phyloP scores from a whole-genome alignment of 768 basidiomycete genomes.

The Sporobolomyces pararoseus region DNA sequence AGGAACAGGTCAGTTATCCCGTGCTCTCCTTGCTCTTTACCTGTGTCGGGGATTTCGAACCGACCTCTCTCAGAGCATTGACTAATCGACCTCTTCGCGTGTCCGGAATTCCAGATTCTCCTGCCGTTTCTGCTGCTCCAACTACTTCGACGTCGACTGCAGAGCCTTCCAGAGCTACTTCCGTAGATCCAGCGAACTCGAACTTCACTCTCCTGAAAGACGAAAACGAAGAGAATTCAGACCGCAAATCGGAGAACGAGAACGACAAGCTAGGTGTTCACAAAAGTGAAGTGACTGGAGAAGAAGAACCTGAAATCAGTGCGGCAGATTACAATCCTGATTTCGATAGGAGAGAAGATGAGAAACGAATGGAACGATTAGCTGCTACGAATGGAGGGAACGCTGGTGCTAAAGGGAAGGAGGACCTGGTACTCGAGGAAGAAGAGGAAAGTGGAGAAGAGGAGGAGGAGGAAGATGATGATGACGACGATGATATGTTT shows the following conservation, averaged over 20 bases:
- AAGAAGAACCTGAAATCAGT: constrained; percentile 65
- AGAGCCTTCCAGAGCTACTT: constrained; percentile 3
- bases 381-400: too few relatives aligned
- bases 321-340: constrained; percentile 91
- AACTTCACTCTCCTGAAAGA: neutral
- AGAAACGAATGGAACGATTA: constrained; percentile 54
- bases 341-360: constrained; percentile 72
- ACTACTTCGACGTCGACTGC: neutral
- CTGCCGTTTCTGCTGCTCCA: constrained; percentile 9
- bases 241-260: neutral
- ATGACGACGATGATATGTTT: constrained; percentile 95
- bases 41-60: neutral
- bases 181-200: neutral
- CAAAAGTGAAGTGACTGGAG: constrained; percentile 44
- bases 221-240: neutral
- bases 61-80: neutral
- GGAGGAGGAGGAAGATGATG: constrained; percentile 55
- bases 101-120: too few relatives aligned
- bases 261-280: constrained; percentile 47
- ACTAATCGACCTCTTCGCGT: too few relatives aligned
- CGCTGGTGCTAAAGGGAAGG: too few relatives aligned
- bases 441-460: constrained; percentile 56
- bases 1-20: constrained; percentile 25
- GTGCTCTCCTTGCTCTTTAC: neutral
- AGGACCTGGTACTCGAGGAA: too few relatives aligned